Conservation (phyloP, 495 filamentous ascomycete species). For the Aspergillus diversus region DNA sequence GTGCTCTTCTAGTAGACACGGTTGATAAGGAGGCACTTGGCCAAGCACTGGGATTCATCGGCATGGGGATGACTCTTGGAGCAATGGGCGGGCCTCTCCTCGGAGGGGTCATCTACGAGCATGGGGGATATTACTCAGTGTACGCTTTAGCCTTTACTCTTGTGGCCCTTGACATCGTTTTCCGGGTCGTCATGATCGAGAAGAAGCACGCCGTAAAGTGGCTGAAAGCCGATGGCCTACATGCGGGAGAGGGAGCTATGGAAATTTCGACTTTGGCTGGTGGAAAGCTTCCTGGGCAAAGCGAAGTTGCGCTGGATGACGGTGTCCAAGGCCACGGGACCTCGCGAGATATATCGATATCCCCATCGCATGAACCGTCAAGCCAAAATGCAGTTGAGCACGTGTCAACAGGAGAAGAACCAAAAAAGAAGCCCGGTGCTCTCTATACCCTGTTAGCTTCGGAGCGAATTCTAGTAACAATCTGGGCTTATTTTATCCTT, state of each 20-base stretch:
- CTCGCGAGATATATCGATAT: background rate
- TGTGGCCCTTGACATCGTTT: conserved; percentile 68
- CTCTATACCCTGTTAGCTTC: conserved; percentile 55
- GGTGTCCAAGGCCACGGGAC: conserved; percentile 1
- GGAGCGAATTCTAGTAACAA: conserved; percentile 55
- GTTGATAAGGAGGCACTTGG: conserved; percentile 69
- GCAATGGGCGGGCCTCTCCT: conserved; percentile 74
- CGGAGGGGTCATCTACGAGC: conserved; percentile 77
- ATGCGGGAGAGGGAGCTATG: background rate
- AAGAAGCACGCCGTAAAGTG: conserved; percentile 75
- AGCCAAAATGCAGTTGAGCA: background rate
- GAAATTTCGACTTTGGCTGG: background rate
- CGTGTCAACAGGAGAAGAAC: background rate
- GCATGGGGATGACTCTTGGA: conserved; percentile 68
- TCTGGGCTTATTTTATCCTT: conserved; percentile 61
- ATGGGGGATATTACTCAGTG: conserved; percentile 73
- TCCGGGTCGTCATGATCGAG: conserved; percentile 74
- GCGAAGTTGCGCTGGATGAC: background rate
- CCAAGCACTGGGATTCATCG: conserved; percentile 74
- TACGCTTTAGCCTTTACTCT: conserved; percentile 74
- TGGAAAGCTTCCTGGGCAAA: background rate
- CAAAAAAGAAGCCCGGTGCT: conserved; percentile 8
- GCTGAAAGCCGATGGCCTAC: conserved; percentile 30
- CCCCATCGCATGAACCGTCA: background rate
- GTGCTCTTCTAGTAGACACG: conserved; percentile 88